Conservation (phyloP, 768 basidiomycete species). For the Mycena filopes region DNA sequence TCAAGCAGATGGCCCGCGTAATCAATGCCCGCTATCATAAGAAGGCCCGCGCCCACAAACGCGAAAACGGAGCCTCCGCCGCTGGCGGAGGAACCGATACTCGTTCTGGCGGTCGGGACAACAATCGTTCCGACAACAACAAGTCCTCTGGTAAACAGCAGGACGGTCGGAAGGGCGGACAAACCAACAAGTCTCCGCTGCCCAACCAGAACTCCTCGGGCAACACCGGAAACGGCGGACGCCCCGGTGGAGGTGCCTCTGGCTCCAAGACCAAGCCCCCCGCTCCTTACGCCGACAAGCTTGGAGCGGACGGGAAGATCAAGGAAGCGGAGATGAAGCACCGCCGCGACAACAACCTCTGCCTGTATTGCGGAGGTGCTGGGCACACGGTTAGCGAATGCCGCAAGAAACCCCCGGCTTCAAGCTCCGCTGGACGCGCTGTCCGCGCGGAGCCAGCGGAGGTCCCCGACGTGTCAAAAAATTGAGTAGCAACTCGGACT, state of each 20-base stretch:
- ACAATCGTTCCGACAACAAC: too few relatives aligned
- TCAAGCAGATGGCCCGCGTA: too few relatives aligned
- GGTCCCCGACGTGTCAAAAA: slow-evolving; percentile 9
- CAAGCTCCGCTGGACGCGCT: neutral
- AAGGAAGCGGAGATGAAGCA: slow-evolving; percentile 39
- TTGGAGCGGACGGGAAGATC: slow-evolving; percentile 23
- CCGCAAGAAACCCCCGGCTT: neutral
- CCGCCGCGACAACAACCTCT: slow-evolving; percentile 40
- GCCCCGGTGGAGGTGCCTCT: too few relatives aligned
- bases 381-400: slow-evolving; percentile 43
- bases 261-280: too few relatives aligned
- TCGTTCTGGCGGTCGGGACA: neutral
- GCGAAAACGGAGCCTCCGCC: too few relatives aligned
- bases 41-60: too few relatives aligned
- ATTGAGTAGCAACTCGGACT: slow-evolving; percentile 11
- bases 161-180: too few relatives aligned
- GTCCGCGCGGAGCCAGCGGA: neutral
- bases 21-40: slow-evolving; percentile 32
- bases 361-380: slow-evolving; percentile 48
- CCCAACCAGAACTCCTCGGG: neutral
- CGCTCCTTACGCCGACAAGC: slow-evolving; percentile 8
- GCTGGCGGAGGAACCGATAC: too few relatives aligned
- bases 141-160: too few relatives aligned
- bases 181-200: neutral
- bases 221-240: neutral